Base-by-base conservation (phyloP, 257 asterid genomes). In the Solanum peruvianum region DNA sequence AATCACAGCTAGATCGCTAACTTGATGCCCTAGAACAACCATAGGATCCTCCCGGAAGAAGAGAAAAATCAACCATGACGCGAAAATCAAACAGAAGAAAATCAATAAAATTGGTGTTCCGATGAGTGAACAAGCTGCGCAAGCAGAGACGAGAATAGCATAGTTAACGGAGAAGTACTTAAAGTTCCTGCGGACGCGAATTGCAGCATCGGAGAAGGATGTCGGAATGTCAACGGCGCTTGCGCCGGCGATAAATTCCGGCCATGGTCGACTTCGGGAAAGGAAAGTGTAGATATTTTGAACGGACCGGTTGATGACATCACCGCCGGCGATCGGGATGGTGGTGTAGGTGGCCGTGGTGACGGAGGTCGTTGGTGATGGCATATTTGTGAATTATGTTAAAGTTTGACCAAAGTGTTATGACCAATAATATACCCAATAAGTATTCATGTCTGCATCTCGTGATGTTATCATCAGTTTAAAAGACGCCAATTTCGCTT, bases 21-120 rank as follows among this genome's bases (percentile, higher is more conserved):
- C 91, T 21, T 89, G 91, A 85, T 69, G 91, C 29, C 95, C 98
- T 92, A 90, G 87, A 20, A 95, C 58, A 81, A 92, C 25, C 90
- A 96, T 49, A 41, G 98, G 99, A 86, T 92, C 99, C 78, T 95
- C 97, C 2, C 98, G 92, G 73, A 94, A 95, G 84, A 95, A 93
- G 85, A 90, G 86, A 70, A 95, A 91, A 35, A 94, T 87, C 86
- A 96, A 86, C 98, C 99, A 95, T 5, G 92, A 88, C 47, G 90
- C 88, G 86, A 88, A 93, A 8, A 94, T 89, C 87, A 89, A 86
- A 4, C 90, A 91, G 81, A 91, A 23, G 35, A 89, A n/a, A 9
- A 93, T 45, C 83, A 96, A 88, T 86, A 92, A 88, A 20, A 91
- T 35, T 27, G 99, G 99, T 4, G 90, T 42, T 58, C 91, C 91